phyloP scores from a whole-genome alignment of 2,329 filamentous ascomycete species.

The Talaromyces sp. region DNA sequence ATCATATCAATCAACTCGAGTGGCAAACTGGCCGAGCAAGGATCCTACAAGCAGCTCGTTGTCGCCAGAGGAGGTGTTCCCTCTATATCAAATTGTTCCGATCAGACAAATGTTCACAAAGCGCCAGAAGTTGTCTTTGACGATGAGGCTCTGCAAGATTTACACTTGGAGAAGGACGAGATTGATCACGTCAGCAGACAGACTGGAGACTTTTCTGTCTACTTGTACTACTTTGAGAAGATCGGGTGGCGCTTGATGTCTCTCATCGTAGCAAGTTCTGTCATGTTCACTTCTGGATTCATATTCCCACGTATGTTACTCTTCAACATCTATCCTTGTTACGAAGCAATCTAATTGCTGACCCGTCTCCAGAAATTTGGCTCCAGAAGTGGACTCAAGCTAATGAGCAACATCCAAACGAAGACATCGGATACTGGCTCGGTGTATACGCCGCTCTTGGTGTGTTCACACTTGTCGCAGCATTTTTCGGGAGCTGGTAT shows the following conservation, averaged over 20 bases:
- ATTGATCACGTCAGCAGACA: conserved; percentile 21
- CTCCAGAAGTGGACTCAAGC: conserved; percentile 29
- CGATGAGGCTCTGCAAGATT: conserved; percentile 24
- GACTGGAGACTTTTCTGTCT: conserved; percentile 40
- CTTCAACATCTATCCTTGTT: not conserved
- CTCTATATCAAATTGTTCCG: conserved; percentile 2
- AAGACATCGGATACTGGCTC: conserved; percentile 25
- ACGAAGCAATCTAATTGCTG: not conserved
- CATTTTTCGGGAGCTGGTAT: not conserved
- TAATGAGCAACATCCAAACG: conserved; percentile 25
- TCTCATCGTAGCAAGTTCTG: conserved; percentile 14
- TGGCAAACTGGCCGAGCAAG: conserved; percentile 34
- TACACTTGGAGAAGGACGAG: conserved; percentile 22
- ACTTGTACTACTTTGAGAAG: conserved; percentile 31
- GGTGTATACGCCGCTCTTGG: conserved; percentile 28
- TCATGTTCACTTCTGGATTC: conserved; percentile 29
- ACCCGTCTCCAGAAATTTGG: conserved; percentile 24
- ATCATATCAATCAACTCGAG: conserved; percentile 32
- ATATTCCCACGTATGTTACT: conserved; percentile 27
- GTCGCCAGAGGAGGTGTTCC: conserved; percentile 20
- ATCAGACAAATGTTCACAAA: conserved; percentile 1
- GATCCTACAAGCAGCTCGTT: conserved; percentile 29
- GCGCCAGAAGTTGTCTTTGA: conserved; percentile 16
- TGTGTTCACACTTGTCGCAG: conserved; percentile 14
- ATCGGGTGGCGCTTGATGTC: conserved; percentile 27